Conservation (phyloP, 2,329 filamentous ascomycete genomes). For the Teratosphaeriaceae sp. region DNA sequence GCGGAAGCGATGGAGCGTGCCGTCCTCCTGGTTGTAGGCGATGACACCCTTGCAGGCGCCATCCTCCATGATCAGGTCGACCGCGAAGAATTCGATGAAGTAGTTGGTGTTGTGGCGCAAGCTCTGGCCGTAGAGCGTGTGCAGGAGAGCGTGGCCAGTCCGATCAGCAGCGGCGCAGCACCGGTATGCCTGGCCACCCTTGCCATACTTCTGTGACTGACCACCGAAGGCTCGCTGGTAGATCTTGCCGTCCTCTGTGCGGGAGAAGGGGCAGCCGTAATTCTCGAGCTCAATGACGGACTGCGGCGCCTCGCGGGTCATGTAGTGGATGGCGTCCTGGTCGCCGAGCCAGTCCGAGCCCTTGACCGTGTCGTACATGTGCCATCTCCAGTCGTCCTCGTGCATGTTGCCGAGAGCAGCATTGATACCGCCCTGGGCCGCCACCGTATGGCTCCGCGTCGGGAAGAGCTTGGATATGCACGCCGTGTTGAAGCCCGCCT, state of each 20-base stretch:
- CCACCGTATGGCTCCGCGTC: conserved; percentile 78
- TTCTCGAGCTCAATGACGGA: conserved; percentile 94
- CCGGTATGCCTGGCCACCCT: conserved; percentile 96
- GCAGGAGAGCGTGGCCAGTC: conserved; percentile 94
- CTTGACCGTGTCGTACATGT: conserved; percentile 99
- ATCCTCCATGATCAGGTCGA: conserved; percentile 96
- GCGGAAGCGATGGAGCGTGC: conserved; percentile 93
- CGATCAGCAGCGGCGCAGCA: conserved; percentile 94
- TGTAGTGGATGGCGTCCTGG: conserved; percentile 97
- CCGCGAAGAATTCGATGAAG: conserved; percentile 98
- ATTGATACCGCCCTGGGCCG: conserved; percentile 72
- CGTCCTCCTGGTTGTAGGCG: conserved; percentile 98
- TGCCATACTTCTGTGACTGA: conserved; percentile 89
- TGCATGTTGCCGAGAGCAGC: conserved; percentile 92
- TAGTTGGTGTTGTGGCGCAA: conserved; percentile 98
- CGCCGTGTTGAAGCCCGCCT: conserved; percentile 84
- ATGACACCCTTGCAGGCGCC: conserved; percentile 94
- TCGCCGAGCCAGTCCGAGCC: conserved; percentile 96
- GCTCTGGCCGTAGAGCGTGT: conserved; percentile 97
- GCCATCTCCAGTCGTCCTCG: conserved; percentile 97
- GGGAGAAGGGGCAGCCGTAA: conserved; percentile 93
- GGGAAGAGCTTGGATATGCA: conserved; percentile 84
- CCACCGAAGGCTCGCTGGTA: conserved; percentile 99
- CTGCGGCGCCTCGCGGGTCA: conserved; percentile 88
- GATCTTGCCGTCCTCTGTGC: conserved; percentile 94